Evolutionary conservation across 1,284 basidiomycete genomes (phyloP), one percentile per base, ranked within the genome.

Genomic region (Irpex lacteus): DNA sequence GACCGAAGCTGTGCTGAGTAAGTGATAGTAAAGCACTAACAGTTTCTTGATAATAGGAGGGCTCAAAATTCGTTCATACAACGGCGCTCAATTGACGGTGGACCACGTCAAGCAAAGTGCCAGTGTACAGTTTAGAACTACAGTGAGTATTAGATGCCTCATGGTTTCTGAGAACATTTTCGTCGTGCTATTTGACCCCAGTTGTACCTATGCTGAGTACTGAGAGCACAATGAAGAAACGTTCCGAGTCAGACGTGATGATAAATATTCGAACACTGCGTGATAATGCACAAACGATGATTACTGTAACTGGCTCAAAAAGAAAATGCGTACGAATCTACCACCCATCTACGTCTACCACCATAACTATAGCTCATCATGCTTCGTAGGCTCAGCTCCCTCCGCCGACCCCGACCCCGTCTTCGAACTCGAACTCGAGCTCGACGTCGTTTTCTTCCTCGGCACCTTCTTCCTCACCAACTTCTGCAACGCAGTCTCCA

Each of bases 401-500:
- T 64, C 37, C 9, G 8, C 21, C 63, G 7, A 15, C n/a, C n/a
- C n/a, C n/a, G n/a, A n/a, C 0, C 34, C 34, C 37, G 60, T 47
- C 54, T 36, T 32, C 59, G 44, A 38, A 36, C 50, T 65, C 53
- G 65, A 47, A 47, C 40, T 47, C 40, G 40, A 47, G n/a, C 78
- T 84, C 47, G 32, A 34, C 32, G 77, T 77, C 74, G 81, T 83
- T 78, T 82, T 85, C 71, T 76, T 74, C 64, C 81, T 83, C 2
- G 91, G 87, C 57, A 80, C 77, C 77, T 86, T 91, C 74, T 89
- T 81, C 79, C 81, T 88, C 70, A 82, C 82, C 68, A 94, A 72
- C 73, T 82, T 87, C 73, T 85, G 84, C 75, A 96, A 78, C 65
- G 88, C 87, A 60, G 80, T 83, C 80, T 96, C 93, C 40, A 98